Evolutionary conservation across 805 yeast genomes (phyloP), one percentile per base, ranked within the genome.

Genomic region (Starmerella gropengiesseri): DNA sequence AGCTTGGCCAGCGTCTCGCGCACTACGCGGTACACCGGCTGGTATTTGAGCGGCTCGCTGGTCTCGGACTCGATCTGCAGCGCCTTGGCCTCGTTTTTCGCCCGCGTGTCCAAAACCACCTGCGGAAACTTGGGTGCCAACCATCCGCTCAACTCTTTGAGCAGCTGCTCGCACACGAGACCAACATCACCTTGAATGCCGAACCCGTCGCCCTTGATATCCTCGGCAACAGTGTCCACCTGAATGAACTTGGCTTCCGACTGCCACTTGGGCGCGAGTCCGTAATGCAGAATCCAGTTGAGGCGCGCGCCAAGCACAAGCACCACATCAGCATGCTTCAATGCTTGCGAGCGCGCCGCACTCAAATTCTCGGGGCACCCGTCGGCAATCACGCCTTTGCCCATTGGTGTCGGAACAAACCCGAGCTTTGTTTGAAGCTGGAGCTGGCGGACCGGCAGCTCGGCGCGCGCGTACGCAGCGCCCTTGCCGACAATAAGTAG

Each of bases 351-450:
- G 44, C 86, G 63, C 4, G 81, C 82, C 2, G 82, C 74, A 0
- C 81, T 71, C 12, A 75, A 67, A 50, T 78, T 78, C 25, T 66
- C 55, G 0, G 52, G 53, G 30, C 61, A 57, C 3, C 58, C 49
- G 54, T 79, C 87, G 3, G 73, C 63, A 1, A 79, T 60, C 0
- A 78, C 73, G 8, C 87, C 87, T 57, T 79, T 79, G 0, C 81
- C 87, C 87, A 79, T 79, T 3, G 87, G 85, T 0, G 86, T 78
- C 8, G 86, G 83, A 37, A 79, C 54, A 50, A 79, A 79, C 1
- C 80, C 74, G 1, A 78, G 38, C 8, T 62, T 53, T 40, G 74
- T 70, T 1, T 41, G 28, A 5, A 55, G 40, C 16, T 78, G 66
- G 38, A 79, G 65, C 0, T 49, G 30, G 1, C 70, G 57, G 7